Percentiles rank a stretch among this genome's conserved stretches.
phyloP scores from a whole-genome alignment of 164 flowering plant genomes.

The Malania oleifera region DNA sequence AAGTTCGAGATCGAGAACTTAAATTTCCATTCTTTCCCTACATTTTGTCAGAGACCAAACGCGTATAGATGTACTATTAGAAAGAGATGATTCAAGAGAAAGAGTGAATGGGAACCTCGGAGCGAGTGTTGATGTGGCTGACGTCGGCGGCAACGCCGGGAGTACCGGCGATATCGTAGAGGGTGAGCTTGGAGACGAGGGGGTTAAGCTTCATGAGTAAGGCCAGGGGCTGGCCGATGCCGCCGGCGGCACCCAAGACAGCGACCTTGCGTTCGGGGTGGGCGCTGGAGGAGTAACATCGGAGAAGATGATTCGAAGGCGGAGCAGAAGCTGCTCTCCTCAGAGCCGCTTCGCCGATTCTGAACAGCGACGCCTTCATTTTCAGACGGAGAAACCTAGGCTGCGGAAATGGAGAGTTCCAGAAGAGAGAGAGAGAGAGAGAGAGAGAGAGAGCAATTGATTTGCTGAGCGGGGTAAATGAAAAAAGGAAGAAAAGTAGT shows the following conservation, averaged over 20 bases:
- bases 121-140: slow-evolving; percentile 62
- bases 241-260: slow-evolving; percentile 65
- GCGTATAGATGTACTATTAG: too few relatives aligned
- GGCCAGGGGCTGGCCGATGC: slow-evolving; percentile 60
- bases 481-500: background rate
- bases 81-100: background rate
- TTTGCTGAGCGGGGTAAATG: background rate
- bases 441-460: background rate
- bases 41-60: background rate
- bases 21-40: background rate
- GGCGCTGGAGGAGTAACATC: slow-evolving; percentile 23
- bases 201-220: slow-evolving; percentile 62
- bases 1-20: too few relatives aligned
- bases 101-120: slow-evolving; percentile 33
- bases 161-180: slow-evolving; percentile 61
- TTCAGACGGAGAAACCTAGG: background rate
- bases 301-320: slow-evolving; percentile 9
- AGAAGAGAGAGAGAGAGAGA: slow-evolving; percentile 3
- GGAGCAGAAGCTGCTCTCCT: slow-evolving; percentile 13
- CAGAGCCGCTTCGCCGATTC: slow-evolving; percentile 28
- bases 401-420: background rate
- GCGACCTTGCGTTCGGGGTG: slow-evolving; percentile 45
- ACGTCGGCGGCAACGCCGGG: slow-evolving; percentile 71
- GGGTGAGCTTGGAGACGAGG: slow-evolving; percentile 50
- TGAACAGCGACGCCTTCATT: slow-evolving; percentile 39